These are phyloP conservation scores for Uronychia setigera DNA, from an alignment of 73 alveolate genomes.

Conservation along the genomic window DNA sequence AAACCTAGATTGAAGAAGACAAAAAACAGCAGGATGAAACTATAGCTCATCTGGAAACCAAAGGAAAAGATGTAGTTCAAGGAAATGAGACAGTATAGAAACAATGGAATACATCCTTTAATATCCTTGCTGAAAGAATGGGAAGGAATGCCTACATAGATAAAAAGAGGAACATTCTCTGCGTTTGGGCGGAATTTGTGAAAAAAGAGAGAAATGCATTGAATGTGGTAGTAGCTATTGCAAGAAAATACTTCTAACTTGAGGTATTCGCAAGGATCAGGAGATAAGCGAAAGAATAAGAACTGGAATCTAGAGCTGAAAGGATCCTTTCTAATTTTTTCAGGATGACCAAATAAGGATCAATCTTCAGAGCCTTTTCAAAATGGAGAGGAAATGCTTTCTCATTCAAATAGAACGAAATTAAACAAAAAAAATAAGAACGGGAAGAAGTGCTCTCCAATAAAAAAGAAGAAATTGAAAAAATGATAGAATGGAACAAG, in stretches of 20 bases:
- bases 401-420: neutral
- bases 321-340: conserved; percentile 15
- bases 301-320: conserved; percentile 42
- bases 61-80: conserved; percentile 13
- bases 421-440: neutral
- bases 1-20: conserved; percentile 27
- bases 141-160: conserved; percentile 49
- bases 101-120: conserved; percentile 39
- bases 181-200: conserved; percentile 51
- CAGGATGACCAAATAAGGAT: conserved; percentile 22
- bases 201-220: conserved; percentile 55
- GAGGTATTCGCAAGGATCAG: conserved; percentile 55
- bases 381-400: conserved; percentile 46
- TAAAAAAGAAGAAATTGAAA: neutral
- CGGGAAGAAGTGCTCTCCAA: neutral
- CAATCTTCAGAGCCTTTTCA: conserved; percentile 16
- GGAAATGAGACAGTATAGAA: conserved; percentile 13
- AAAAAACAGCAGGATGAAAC: conserved; percentile 12
- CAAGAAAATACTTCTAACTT: conserved; percentile 17
- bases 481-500: conserved; percentile 3
- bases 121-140: conserved; percentile 19
- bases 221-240: conserved; percentile 49
- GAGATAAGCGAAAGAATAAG: conserved; percentile 41
- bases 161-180: conserved; percentile 43
- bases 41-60: conserved; percentile 10